These are phyloP conservation scores for Nothopassalora personata DNA, from an alignment of 2,329 filamentous ascomycete genomes.

Conservation along the genomic window DNA sequence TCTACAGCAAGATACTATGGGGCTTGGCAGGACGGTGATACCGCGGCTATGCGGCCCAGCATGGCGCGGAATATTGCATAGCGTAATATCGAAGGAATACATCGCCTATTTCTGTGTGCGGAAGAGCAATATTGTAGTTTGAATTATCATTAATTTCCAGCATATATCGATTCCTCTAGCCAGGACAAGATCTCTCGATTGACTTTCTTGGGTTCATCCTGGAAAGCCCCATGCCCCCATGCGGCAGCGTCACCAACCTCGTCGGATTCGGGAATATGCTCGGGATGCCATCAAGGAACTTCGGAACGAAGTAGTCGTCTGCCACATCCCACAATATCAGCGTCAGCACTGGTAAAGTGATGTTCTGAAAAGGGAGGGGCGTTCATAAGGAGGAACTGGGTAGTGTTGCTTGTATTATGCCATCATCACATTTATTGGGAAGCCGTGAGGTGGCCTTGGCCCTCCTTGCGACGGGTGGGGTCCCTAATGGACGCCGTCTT, in stretches of 20 bases:
- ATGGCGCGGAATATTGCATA: too few species aligned
- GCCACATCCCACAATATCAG: background rate
- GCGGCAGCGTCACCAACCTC: conserved; percentile 1
- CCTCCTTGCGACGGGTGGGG: conserved; percentile 1
- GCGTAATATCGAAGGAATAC: too few species aligned
- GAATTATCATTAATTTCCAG: too few species aligned
- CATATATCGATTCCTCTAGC: background rate
- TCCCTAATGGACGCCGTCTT: conserved; percentile 2
- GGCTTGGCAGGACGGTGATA: too few species aligned
- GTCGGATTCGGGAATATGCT: background rate
- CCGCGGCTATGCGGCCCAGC: too few species aligned
- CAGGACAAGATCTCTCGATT: conserved; percentile 1
- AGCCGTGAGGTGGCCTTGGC: background rate
- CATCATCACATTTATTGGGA: conserved; percentile 7
- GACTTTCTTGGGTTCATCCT: conserved; percentile 3
- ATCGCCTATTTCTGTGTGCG: too few species aligned
- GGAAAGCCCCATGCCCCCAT: conserved; percentile 2
- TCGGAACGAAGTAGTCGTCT: conserved; percentile 1
- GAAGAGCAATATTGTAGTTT: too few species aligned
- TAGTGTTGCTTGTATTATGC: conserved; percentile 5
- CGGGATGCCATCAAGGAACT: background rate
- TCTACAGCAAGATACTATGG: too few species aligned
- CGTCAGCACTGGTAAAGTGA: too few species aligned
- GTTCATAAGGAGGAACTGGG: background rate
- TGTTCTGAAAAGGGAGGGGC: too few species aligned